Evolutionary conservation across 2,329 filamentous ascomycete species (phyloP).

Genomic region (Paecilomyces variotii): DNA sequence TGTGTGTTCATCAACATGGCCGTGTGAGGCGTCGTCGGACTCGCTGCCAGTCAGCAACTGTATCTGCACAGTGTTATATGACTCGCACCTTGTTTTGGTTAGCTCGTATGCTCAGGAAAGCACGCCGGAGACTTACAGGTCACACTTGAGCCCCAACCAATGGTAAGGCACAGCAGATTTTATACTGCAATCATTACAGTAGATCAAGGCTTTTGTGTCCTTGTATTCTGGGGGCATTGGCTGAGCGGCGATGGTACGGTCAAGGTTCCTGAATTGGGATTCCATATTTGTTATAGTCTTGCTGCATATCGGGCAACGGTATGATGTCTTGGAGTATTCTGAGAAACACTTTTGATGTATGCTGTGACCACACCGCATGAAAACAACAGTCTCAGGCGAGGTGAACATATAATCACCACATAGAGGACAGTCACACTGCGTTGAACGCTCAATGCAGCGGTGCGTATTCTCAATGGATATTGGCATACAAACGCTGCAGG

Average conservation of each 20-base stretch:
- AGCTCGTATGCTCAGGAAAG: constrained; percentile 3
- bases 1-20: constrained; percentile 11
- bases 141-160: constrained; percentile 90
- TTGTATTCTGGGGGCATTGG: constrained; percentile 84
- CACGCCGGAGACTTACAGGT: constrained; percentile 32
- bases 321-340: constrained; percentile 79
- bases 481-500: constrained; percentile 87
- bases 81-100: constrained; percentile 31
- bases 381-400: constrained; percentile 78
- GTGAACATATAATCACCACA: constrained; percentile 96
- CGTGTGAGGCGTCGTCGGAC: constrained; percentile 16
- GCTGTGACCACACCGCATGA: constrained; percentile 92
- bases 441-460: constrained; percentile 88
- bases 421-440: constrained; percentile 92
- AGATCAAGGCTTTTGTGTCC: constrained; percentile 71
- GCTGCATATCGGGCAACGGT: constrained; percentile 94
- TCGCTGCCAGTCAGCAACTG: constrained; percentile 28
- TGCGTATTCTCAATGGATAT: constrained; percentile 79
- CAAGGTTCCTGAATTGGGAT: constrained; percentile 81
- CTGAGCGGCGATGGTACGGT: constrained; percentile 76
- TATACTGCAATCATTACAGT: constrained; percentile 91
- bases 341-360: constrained; percentile 88
- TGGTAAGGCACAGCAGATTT: constrained; percentile 84
- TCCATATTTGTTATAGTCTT: constrained; percentile 98
- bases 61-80: constrained; percentile 40